Conservation (phyloP, 768 basidiomycete genomes). For the Sarcodon sp. region DNA sequence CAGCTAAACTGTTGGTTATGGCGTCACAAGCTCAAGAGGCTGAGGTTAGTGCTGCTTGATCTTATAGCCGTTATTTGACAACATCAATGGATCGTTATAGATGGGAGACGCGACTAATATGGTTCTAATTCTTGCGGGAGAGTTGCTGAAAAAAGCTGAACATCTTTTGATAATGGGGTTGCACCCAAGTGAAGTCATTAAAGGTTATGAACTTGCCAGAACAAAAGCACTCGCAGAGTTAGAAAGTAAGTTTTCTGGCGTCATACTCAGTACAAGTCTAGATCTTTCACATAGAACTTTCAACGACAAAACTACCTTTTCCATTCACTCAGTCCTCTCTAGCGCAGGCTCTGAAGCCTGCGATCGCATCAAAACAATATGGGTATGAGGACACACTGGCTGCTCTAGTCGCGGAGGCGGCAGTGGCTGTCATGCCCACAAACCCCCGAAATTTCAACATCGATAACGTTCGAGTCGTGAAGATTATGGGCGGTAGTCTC, state of each 20-base stretch:
- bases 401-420: slow-evolving; percentile 83
- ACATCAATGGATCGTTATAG: slow-evolving; percentile 15
- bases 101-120: slow-evolving; percentile 98
- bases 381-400: slow-evolving; percentile 81
- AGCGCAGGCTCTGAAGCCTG: slow-evolving; percentile 68
- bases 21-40: slow-evolving; percentile 92
- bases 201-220: slow-evolving; percentile 89
- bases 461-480: slow-evolving; percentile 95
- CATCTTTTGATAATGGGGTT: slow-evolving; percentile 90
- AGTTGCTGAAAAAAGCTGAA: slow-evolving; percentile 89
- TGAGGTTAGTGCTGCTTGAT: slow-evolving; percentile 48
- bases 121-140: slow-evolving; percentile 91
- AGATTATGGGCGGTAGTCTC: slow-evolving; percentile 94
- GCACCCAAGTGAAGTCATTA: slow-evolving; percentile 91
- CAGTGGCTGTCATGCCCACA: slow-evolving; percentile 80
- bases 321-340: slow-evolving; percentile 65
- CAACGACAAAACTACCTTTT: slow-evolving; percentile 53
- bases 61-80: neutral
- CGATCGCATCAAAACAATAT: slow-evolving; percentile 96
- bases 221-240: slow-evolving; percentile 77
- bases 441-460: slow-evolving; percentile 93
- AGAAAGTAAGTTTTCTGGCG: slow-evolving; percentile 51
- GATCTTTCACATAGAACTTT: slow-evolving; percentile 37
- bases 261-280: neutral
- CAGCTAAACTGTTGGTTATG: slow-evolving; percentile 98